phyloP scores from a whole-genome alignment of 331 rosid genomes.

The Quercus phellos region DNA sequence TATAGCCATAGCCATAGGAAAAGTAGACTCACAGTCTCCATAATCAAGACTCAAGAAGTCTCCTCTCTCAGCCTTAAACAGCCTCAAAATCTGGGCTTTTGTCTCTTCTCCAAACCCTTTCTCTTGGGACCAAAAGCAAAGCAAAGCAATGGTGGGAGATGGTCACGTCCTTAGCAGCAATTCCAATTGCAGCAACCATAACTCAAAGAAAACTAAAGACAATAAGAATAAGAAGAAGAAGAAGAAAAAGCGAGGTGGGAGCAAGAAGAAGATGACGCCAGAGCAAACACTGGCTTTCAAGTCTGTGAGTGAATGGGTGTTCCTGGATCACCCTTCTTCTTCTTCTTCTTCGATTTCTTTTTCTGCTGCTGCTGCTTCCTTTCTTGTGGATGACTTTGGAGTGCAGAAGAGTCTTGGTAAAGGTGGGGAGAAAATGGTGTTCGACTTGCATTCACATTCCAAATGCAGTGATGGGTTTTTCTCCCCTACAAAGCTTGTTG shows the following conservation, averaged over 20 bases:
- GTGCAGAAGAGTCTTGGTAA: slow-evolving; percentile 50
- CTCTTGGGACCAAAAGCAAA: background rate
- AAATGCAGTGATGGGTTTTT: slow-evolving; percentile 92
- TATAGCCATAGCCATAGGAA: background rate
- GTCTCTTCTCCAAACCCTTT: background rate
- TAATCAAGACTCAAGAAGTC: slow-evolving; percentile 9
- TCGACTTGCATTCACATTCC: slow-evolving; percentile 89
- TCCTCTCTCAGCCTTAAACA: too few relatives aligned
- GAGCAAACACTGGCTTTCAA: slow-evolving; percentile 73
- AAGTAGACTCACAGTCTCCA: background rate
- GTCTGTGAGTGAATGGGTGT: slow-evolving; percentile 77
- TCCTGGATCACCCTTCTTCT: slow-evolving; percentile 42
- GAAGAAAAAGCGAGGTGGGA: slow-evolving; percentile 74
- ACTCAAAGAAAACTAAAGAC: slow-evolving; percentile 30
- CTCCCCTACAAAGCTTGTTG: slow-evolving; percentile 83
- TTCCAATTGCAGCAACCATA: slow-evolving; percentile 28
- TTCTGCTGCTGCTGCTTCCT: slow-evolving; percentile 27
- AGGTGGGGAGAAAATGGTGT: slow-evolving; percentile 55
- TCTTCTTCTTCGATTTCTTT: background rate
- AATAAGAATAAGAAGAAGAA: slow-evolving; percentile 33
- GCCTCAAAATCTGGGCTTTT: too few relatives aligned
- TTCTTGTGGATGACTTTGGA: slow-evolving; percentile 71
- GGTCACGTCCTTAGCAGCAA: background rate
- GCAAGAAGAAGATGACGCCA: slow-evolving; percentile 82
- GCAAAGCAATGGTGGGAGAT: slow-evolving; percentile 52